Percentiles rank a stretch among this genome's conserved stretches.
These are phyloP conservation scores for Nothophytophthora sp. DNA, from an alignment of 352 stramenopile species.

Conservation along the genomic window DNA sequence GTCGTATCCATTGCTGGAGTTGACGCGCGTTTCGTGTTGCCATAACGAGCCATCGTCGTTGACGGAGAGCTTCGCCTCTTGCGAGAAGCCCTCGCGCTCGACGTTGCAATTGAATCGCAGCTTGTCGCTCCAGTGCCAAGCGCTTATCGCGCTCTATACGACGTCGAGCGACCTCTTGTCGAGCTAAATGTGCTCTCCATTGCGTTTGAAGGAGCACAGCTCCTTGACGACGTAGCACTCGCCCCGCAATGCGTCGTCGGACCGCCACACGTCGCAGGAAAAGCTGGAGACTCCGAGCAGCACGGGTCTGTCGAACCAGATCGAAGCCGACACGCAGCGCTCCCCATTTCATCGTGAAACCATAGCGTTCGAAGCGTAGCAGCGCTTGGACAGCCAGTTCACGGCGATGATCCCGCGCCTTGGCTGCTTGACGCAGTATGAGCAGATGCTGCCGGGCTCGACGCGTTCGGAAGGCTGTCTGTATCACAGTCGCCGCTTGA, in stretches of 20 bases:
- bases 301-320: slow-evolving; percentile 46
- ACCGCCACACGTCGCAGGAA: slow-evolving; percentile 46
- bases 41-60: slow-evolving; percentile 19
- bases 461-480: slow-evolving; percentile 38
- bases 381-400: slow-evolving; percentile 47
- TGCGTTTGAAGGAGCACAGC: slow-evolving; percentile 36
- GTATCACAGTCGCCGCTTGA: slow-evolving; percentile 43
- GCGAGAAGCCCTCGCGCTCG: slow-evolving; percentile 25
- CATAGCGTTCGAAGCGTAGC: slow-evolving; percentile 57
- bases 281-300: slow-evolving; percentile 47
- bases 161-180: slow-evolving; percentile 15
- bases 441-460: slow-evolving; percentile 33
- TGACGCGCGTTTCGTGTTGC: slow-evolving; percentile 3
- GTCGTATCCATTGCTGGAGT: slow-evolving; percentile 27
- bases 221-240: slow-evolving; percentile 18
- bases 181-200: slow-evolving; percentile 32
- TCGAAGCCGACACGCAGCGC: slow-evolving; percentile 61
- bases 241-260: slow-evolving; percentile 23
- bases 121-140: slow-evolving; percentile 13
- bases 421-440: slow-evolving; percentile 37
- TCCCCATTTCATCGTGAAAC: slow-evolving; percentile 53
- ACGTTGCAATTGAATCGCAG: slow-evolving; percentile 32
- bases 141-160: slow-evolving; percentile 2
- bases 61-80: slow-evolving; percentile 9
- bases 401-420: slow-evolving; percentile 42